These are phyloP conservation scores for Kwoniella dejecticola DNA, from an alignment of 768 basidiomycete species.

Conservation along the genomic window DNA sequence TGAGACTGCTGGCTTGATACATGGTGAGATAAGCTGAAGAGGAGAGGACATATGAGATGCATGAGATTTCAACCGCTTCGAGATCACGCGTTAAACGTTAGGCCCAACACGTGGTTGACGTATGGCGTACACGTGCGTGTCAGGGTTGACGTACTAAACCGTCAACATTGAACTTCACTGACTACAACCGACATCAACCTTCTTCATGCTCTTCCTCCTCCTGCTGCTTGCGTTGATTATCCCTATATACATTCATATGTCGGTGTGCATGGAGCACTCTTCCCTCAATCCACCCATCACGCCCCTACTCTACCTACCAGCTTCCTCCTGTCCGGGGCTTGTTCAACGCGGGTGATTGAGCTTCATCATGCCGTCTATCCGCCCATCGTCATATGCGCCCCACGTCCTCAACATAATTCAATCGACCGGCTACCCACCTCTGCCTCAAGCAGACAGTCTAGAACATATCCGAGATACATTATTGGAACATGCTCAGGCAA, in stretches of 20 bases:
- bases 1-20: too few relatives aligned
- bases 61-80: too few relatives aligned
- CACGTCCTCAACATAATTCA: not conserved
- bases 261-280: too few relatives aligned
- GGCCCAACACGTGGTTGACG: not conserved
- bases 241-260: too few relatives aligned
- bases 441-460: constrained; percentile 21
- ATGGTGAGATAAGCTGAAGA: too few relatives aligned
- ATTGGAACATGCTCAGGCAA: constrained; percentile 1
- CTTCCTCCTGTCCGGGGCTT: not conserved
- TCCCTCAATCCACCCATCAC: too few relatives aligned
- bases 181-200: too few relatives aligned
- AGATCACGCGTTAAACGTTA: too few relatives aligned
- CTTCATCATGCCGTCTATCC: not conserved
- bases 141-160: not conserved
- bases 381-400: not conserved
- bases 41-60: too few relatives aligned
- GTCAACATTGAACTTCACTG: not conserved
- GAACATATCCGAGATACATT: constrained; percentile 29
- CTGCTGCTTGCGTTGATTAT: too few relatives aligned
- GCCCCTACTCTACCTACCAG: too few relatives aligned
- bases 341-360: not conserved
- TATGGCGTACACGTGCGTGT: not conserved
- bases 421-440: not conserved
- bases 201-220: too few relatives aligned